A percentile compares a stretch with the other conserved stretches of the same genome.
Conservation (phyloP, 192 early-diverging fungal genomes). For the Backusella liffmaniae region DNA sequence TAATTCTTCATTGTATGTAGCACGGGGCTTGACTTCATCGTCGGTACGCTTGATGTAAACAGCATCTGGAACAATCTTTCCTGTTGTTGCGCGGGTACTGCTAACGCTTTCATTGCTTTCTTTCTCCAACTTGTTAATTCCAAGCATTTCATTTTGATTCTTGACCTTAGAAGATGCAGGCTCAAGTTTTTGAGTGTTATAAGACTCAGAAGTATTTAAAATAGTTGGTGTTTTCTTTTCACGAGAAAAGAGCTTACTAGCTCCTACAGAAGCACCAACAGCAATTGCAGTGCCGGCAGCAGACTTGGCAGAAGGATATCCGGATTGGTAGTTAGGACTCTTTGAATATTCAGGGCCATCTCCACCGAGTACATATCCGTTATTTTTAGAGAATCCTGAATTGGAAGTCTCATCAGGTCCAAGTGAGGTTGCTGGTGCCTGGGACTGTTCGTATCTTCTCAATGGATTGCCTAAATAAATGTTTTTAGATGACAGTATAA, state of each 20-base stretch:
- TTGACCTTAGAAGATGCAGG: background rate
- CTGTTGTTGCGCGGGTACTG: conserved; percentile 10
- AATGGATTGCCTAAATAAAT: background rate
- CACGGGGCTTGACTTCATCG: background rate
- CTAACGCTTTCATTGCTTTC: conserved; percentile 4
- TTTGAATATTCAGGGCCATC: background rate
- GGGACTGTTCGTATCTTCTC: background rate
- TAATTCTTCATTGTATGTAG: background rate
- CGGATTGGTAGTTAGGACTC: background rate
- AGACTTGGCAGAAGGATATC: background rate
- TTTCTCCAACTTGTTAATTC: background rate
- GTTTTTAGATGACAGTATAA: background rate
- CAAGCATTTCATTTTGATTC: background rate
- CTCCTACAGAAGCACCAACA: background rate
- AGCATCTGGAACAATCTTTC: conserved; percentile 3
- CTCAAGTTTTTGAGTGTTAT: background rate
- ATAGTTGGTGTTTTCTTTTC: background rate
- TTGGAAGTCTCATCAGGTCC: background rate
- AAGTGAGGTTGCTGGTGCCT: background rate
- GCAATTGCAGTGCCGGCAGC: background rate
- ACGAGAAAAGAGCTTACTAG: background rate
- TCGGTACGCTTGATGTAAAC: background rate
- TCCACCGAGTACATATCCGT: background rate
- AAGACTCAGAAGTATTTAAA: background rate
- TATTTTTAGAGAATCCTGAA: background rate